These are phyloP conservation scores for Nemania sp. DNA, from an alignment of 2,329 filamentous ascomycete genomes.

Conservation along the genomic window DNA sequence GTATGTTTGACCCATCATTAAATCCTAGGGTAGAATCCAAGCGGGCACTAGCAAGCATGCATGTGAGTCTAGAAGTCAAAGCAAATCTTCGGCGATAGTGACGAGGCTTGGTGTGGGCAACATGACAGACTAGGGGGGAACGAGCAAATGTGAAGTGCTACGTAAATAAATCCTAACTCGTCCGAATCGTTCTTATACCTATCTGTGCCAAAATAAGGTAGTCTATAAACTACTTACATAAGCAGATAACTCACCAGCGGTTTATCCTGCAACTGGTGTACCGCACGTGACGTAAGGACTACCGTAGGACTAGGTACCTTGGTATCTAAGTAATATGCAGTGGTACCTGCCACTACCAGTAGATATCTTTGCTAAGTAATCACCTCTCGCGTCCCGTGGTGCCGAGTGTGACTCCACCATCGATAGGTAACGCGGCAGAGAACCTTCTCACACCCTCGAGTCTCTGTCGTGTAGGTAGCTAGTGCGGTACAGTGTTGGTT, in stretches of 20 bases:
- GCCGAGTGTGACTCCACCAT: no score
- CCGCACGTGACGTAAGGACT: conserved; percentile 30
- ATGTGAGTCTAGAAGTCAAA: neutral
- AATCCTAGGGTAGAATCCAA: neutral
- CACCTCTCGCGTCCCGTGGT: no score
- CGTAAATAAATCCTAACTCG: neutral
- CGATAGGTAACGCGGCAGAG: no score
- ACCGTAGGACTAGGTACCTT: no score
- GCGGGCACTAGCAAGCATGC: neutral
- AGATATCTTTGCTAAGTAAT: no score
- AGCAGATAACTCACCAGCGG: neutral
- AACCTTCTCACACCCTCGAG: no score
- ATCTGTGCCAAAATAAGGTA: neutral
- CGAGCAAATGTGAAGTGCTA: no score
- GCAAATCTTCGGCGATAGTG: neutral
- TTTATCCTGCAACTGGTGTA: conserved; percentile 12
- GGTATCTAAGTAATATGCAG: no score
- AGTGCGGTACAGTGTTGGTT: conserved; percentile 26
- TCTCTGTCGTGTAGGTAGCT: conserved; percentile 32
- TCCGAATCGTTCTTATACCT: neutral
- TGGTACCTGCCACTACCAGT: neutral
- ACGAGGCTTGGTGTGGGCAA: neutral
- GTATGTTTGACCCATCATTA: no score
- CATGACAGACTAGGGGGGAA: neutral
- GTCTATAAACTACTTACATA: neutral